A percentile compares a stretch with the other conserved stretches of the same genome.
phyloP scores from a whole-genome alignment of 768 basidiomycete species.

The Daedaleopsis sinensis region DNA sequence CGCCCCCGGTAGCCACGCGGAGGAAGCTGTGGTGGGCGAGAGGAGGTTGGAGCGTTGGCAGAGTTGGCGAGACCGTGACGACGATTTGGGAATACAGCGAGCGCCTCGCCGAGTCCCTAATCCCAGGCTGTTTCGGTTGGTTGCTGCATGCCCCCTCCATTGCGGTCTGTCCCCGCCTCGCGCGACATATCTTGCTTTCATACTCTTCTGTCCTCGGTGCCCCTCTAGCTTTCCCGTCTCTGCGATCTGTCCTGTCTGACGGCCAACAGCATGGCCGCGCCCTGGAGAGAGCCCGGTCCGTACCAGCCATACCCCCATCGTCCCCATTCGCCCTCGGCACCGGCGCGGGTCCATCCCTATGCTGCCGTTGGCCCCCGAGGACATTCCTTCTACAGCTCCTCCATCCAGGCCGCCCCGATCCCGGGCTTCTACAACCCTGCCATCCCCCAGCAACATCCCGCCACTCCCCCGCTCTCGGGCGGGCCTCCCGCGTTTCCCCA shows the following conservation, averaged over 20 bases:
- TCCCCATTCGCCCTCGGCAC: constrained; percentile 11
- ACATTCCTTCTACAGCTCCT: constrained; percentile 3
- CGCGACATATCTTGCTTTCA: neutral
- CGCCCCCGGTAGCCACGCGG: too few species aligned
- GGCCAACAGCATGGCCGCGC: constrained; percentile 12
- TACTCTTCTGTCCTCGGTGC: neutral
- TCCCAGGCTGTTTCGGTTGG: neutral
- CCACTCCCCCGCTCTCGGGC: neutral
- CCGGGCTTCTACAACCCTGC: constrained; percentile 23
- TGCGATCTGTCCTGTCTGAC: neutral
- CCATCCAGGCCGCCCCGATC: constrained; percentile 1
- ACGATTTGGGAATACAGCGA: neutral
- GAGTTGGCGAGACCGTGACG: neutral
- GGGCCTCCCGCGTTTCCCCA: constrained; percentile 12
- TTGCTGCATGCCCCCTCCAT: constrained; percentile 7
- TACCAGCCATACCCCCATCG: constrained; percentile 9
- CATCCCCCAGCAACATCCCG: constrained; percentile 10
- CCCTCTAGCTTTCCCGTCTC: neutral
- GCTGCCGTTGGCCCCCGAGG: constrained; percentile 3
- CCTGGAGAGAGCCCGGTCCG: constrained; percentile 15
- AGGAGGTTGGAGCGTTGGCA: too few species aligned
- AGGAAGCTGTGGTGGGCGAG: too few species aligned
- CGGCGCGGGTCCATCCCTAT: constrained; percentile 8
- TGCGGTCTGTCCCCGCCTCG: too few species aligned
- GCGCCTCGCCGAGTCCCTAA: constrained; percentile 12